Base-by-base conservation (phyloP, 1,284 basidiomycete genomes). In the Hymenochaete sp. region DNA sequence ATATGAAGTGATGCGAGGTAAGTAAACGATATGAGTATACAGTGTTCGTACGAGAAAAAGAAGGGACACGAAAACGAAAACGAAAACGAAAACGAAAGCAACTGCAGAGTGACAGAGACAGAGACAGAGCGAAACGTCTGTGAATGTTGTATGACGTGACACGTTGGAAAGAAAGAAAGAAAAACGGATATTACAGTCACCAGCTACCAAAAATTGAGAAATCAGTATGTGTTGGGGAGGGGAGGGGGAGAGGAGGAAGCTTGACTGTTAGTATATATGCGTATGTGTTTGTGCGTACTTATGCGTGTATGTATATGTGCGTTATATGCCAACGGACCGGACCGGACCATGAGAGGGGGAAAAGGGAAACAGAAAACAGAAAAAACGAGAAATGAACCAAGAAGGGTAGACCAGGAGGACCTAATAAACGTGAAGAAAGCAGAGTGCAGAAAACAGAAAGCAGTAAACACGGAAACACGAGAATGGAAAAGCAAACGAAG, bases 361-460 rank as follows among this genome's bases (percentile, higher is more conserved):
- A 25, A 28, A 3, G 39, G 29, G n/a, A 41, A 27, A 27, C 21
- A 41, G 22, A 26, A 41, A 47, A 42, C 14, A 21, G 31, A n/a
- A 41, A 40, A 19, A 36, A 41, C 32, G 24, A 11, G 42, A 32
- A 18, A 21, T 6, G 21, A 32, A 18, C n/a, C n/a, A n/a, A n/a
- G n/a, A n/a, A n/a, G n/a, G n/a, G n/a, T n/a, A n/a, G n/a, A n/a
- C n/a, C n/a, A n/a, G n/a, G n/a, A n/a, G n/a, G 3, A 25, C 33
- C 21, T 19, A 4, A 25, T 10, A 26, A 26, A 41, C 14, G 14
- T 32, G 38, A 41, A 16, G 13, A 35, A 31, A 25, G 24, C 39
- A 29, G 5, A 6, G 32, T n/a, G 13, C 21, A 33, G 41, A 22
- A 22, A 39, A 39, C 32, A 25, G n/a, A 18, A 19, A 28, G 29